phyloP scores from a whole-genome alignment of 2,329 filamentous ascomycete genomes.

The Chrysoporthe cubensis region DNA sequence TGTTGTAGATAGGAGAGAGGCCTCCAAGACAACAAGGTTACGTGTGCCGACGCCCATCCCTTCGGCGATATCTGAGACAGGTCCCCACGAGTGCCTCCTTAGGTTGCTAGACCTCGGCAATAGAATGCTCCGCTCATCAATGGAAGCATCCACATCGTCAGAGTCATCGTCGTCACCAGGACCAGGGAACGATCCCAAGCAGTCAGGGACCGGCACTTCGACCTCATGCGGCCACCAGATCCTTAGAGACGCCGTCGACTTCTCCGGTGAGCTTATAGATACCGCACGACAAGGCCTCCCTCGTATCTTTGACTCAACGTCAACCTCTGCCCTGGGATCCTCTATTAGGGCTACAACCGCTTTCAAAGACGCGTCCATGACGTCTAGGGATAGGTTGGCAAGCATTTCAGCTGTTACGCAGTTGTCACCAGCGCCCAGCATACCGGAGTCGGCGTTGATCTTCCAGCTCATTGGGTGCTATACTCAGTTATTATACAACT shows the following conservation, averaged over 20 bases:
- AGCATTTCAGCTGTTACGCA: neutral
- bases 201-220: neutral
- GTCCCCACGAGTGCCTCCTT: neutral
- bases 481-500: neutral
- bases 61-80: neutral
- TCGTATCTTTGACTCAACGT: neutral
- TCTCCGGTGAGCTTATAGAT: neutral
- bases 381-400: neutral
- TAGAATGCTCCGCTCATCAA: constrained; percentile 2
- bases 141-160: neutral
- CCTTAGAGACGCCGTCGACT: constrained; percentile 3
- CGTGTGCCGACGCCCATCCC: neutral
- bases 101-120: neutral
- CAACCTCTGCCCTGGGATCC: neutral
- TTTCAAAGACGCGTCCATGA: neutral
- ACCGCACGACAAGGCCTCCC: constrained; percentile 6
- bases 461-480: constrained; percentile 5
- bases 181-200: neutral
- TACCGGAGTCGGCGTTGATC: constrained; percentile 3
- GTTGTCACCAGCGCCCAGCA: neutral
- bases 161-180: neutral
- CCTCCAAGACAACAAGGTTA: neutral
- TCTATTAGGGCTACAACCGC: neutral
- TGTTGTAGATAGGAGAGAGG: neutral
- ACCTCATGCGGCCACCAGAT: neutral